Conservation (phyloP, 2,329 filamentous ascomycete genomes). For the Drechslerella stenobrocha region DNA sequence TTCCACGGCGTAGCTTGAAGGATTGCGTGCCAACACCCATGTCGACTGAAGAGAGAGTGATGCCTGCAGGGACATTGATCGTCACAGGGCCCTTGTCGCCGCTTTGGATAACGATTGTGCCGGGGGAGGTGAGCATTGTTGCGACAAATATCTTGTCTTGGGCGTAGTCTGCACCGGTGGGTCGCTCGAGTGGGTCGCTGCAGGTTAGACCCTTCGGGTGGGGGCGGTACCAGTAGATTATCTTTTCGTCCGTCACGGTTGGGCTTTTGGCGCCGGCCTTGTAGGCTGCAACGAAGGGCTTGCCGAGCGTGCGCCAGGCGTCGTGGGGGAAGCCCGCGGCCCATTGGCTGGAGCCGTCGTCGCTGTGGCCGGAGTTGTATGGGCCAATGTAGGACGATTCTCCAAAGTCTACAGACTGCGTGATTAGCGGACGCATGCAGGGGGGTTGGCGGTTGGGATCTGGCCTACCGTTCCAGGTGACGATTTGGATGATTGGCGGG, state of each 20-base stretch:
- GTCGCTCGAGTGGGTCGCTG: slow-evolving; percentile 51
- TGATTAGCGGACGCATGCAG: slow-evolving; percentile 51
- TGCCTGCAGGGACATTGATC: slow-evolving; percentile 54
- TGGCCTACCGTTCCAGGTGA: slow-evolving; percentile 51
- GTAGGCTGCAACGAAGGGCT: slow-evolving; percentile 61
- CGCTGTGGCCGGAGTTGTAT: slow-evolving; percentile 58
- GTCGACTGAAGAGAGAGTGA: slow-evolving; percentile 53
- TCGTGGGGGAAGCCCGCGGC: slow-evolving; percentile 60
- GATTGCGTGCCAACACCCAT: slow-evolving; percentile 54
- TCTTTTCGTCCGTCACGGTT: slow-evolving; percentile 54
- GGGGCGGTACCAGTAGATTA: slow-evolving; percentile 59
- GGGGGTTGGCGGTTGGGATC: slow-evolving; percentile 4
- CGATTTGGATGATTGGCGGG: slow-evolving; percentile 53
- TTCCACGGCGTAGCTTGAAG: slow-evolving; percentile 53
- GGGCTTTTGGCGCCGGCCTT: slow-evolving; percentile 57
- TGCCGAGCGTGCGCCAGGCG: slow-evolving; percentile 60
- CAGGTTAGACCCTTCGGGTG: slow-evolving; percentile 53
- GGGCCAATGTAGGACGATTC: slow-evolving; percentile 65
- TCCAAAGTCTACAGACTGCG: slow-evolving; percentile 62
- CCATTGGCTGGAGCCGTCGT: slow-evolving; percentile 60
- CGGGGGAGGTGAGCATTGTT: slow-evolving; percentile 54
- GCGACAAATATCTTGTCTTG: slow-evolving; percentile 53
- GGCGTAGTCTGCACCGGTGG: slow-evolving; percentile 49
- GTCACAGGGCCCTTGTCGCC: slow-evolving; percentile 51
- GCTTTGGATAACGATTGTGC: slow-evolving; percentile 53